These are phyloP conservation scores for Nannochloropsis oceanica DNA, from an alignment of 108 stramenopile genomes.

Conservation along the genomic window DNA sequence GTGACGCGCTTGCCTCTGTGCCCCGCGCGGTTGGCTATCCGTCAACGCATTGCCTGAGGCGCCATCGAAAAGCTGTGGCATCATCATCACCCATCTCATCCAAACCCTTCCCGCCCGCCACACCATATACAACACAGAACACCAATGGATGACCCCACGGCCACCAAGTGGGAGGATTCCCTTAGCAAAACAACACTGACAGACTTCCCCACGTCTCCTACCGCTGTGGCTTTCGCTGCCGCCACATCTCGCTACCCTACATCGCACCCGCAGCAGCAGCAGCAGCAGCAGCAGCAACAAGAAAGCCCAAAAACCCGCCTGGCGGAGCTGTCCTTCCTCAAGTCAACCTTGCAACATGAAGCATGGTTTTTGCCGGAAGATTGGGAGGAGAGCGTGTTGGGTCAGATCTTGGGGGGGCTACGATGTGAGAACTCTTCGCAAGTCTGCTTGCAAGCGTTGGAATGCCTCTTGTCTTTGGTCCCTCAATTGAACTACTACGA, in stretches of 20 bases:
- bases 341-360: not conserved
- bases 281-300: not conserved
- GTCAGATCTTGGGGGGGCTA: not conserved
- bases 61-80: too few species aligned
- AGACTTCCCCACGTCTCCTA: not conserved
- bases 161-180: not conserved
- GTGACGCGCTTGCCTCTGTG: too few species aligned
- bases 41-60: too few species aligned
- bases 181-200: not conserved
- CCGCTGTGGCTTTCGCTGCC: not conserved
- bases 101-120: too few species aligned
- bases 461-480: not conserved
- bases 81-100: too few species aligned
- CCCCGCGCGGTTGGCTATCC: too few species aligned
- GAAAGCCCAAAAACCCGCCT: not conserved
- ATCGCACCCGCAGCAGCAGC: not conserved
- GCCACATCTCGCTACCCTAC: not conserved
- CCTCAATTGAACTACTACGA: not conserved
- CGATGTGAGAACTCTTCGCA: not conserved
- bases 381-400: not conserved
- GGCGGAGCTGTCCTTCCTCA: not conserved
- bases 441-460: not conserved
- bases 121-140: too few species aligned
- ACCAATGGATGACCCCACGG: not conserved
- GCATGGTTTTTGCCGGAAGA: not conserved